Percentiles rank a stretch among this genome's conserved stretches.
Conservation (phyloP, 768 basidiomycete genomes). For the Serpula lacrymans region DNA sequence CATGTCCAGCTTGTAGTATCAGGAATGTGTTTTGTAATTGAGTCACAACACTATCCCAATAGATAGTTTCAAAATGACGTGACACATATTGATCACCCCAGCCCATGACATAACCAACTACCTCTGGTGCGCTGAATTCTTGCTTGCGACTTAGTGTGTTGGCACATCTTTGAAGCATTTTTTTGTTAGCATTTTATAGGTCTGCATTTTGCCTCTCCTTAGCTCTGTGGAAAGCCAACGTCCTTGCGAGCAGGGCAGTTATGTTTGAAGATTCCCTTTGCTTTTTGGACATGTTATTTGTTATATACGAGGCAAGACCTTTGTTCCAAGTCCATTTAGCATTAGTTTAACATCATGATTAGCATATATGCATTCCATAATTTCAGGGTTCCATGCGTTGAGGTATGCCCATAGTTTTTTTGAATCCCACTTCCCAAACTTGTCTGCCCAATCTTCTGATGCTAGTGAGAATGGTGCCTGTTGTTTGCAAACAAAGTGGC, state of each 20-base stretch:
- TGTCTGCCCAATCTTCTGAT: constrained; percentile 18
- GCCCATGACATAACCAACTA: constrained; percentile 39
- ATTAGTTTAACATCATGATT: constrained; percentile 43
- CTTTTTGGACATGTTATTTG: constrained; percentile 39
- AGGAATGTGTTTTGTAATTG: no score
- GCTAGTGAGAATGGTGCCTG: constrained; percentile 26
- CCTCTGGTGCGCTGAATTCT: constrained; percentile 37
- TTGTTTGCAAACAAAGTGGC: constrained; percentile 29
- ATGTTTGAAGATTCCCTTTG: constrained; percentile 31
- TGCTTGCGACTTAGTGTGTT: constrained; percentile 30
- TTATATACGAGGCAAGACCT: constrained; percentile 35
- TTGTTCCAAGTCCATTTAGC: constrained; percentile 30
- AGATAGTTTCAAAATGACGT: constrained; percentile 2
- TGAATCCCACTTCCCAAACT: constrained; percentile 27
- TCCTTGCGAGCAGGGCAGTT: constrained; percentile 34
- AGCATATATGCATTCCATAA: constrained; percentile 17
- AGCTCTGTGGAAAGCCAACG: constrained; percentile 16
- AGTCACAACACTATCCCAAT: no score
- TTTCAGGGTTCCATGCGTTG: constrained; percentile 25
- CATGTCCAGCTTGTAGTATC: no score
- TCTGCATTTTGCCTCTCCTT: constrained; percentile 10
- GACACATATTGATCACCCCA: constrained; percentile 30
- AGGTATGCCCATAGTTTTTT: constrained; percentile 16
- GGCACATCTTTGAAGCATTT: constrained; percentile 29
- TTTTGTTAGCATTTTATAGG: constrained; percentile 17